These are phyloP conservation scores for Phycomyces blakesleeanus DNA, from an alignment of 192 early-diverging fungal species.

Conservation along the genomic window DNA sequence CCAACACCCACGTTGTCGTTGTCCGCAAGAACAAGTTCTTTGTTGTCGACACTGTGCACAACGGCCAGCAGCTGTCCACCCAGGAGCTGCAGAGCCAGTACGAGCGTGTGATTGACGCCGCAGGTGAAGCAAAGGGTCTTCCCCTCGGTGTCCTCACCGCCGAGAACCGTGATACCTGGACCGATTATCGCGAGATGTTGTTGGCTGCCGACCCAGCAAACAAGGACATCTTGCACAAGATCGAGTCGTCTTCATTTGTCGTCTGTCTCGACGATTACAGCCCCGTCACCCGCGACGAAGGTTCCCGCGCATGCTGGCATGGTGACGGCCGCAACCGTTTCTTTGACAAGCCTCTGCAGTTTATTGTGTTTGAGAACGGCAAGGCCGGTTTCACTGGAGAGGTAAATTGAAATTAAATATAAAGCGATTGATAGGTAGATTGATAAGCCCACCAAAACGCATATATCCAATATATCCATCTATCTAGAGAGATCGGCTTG, in stretches of 20 bases:
- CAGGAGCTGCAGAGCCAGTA: constrained; percentile 82
- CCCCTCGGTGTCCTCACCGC: constrained; percentile 85
- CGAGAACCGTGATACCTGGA: constrained; percentile 94
- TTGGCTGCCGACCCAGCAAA: constrained; percentile 65
- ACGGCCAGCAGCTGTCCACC: constrained; percentile 78
- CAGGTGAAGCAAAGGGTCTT: constrained; percentile 63
- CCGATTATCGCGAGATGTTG: constrained; percentile 72
- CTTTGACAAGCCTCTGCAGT: constrained; percentile 96
- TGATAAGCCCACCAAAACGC: too few species aligned
- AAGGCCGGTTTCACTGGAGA: constrained; percentile 94
- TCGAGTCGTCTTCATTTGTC: constrained; percentile 84
- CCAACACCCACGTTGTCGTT: constrained; percentile 83
- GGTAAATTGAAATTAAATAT: constrained; percentile 26
- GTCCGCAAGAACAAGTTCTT: constrained; percentile 92
- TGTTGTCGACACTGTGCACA: constrained; percentile 64
- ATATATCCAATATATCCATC: too few species aligned
- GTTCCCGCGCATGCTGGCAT: constrained; percentile 88
- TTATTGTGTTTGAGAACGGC: constrained; percentile 96
- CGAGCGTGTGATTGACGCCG: constrained; percentile 59
- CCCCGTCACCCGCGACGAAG: constrained; percentile 87
- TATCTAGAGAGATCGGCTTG: too few species aligned
- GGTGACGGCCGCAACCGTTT: constrained; percentile 96
- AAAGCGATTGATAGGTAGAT: too few species aligned
- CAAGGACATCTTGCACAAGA: constrained; percentile 67
- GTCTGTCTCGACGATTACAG: constrained; percentile 86